Conservation (phyloP, 2,329 filamentous ascomycete genomes). For the Colletotrichum destructivum region DNA sequence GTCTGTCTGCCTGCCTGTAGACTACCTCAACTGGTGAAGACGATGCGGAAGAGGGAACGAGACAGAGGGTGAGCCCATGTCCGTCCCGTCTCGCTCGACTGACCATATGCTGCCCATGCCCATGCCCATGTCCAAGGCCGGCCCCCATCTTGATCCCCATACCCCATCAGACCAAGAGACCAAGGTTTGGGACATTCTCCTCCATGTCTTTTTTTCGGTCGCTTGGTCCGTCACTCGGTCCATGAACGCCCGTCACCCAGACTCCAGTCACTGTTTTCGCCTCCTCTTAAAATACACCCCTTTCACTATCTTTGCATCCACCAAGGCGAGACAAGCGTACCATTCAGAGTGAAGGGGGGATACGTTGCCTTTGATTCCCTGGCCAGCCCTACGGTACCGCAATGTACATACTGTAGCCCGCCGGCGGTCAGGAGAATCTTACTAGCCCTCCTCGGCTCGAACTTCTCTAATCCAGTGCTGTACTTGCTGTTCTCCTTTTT, state of each 20-base stretch:
- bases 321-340: conserved; percentile 22
- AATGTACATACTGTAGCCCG: conserved; percentile 3
- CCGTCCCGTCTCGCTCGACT: conserved; percentile 30
- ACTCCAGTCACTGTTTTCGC: conserved; percentile 1
- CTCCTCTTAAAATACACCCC: conserved; percentile 21
- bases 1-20: conserved; percentile 5
- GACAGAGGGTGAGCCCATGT: conserved; percentile 19
- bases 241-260: conserved; percentile 28
- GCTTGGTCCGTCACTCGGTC: conserved; percentile 16
- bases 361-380: neutral
- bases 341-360: neutral
- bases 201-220: conserved; percentile 7
- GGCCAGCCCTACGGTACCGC: neutral
- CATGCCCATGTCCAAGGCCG: conserved; percentile 21
- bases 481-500: neutral
- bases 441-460: neutral
- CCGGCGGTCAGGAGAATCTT: conserved; percentile 15
- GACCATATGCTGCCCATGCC: conserved; percentile 25
- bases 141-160: conserved; percentile 35
- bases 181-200: conserved; percentile 32
- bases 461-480: neutral
- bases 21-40: conserved; percentile 15
- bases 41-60: neutral
- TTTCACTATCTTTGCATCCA: conserved; percentile 11
- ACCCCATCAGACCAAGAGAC: conserved; percentile 37